These are phyloP conservation scores for Xylaria cubensis DNA, from an alignment of 495 filamentous ascomycete species.

Conservation along the genomic window DNA sequence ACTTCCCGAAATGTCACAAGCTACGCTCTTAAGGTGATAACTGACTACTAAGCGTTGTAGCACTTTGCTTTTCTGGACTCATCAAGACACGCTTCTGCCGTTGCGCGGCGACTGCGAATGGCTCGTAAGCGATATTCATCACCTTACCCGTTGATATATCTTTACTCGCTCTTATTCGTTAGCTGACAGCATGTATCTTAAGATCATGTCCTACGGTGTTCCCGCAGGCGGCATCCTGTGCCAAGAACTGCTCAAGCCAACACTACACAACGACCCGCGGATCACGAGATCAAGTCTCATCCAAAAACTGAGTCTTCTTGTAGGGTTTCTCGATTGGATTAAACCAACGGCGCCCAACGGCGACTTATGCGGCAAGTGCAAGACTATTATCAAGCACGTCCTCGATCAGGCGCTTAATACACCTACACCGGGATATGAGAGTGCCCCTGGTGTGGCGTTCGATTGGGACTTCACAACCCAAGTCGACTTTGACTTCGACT, in stretches of 20 bases:
- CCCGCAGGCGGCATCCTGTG: slow-evolving; percentile 65
- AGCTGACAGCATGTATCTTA: background rate
- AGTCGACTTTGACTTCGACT: slow-evolving; percentile 42
- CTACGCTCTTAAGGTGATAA: background rate
- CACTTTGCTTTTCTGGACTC: slow-evolving; percentile 54
- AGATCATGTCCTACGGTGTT: slow-evolving; percentile 62
- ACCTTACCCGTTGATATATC: background rate
- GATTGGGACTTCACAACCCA: slow-evolving; percentile 36
- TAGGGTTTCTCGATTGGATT: slow-evolving; percentile 64
- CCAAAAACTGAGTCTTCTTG: slow-evolving; percentile 68
- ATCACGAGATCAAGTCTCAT: slow-evolving; percentile 65
- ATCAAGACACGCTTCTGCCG: slow-evolving; percentile 55
- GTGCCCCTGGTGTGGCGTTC: slow-evolving; percentile 27
- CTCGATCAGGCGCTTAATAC: slow-evolving; percentile 54
- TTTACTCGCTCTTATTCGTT: background rate
- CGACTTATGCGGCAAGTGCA: slow-evolving; percentile 55
- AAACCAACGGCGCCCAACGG: slow-evolving; percentile 62
- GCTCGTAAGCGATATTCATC: slow-evolving; percentile 52
- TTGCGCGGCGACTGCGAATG: slow-evolving; percentile 62
- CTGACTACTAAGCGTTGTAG: slow-evolving; percentile 27
- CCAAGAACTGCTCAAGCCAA: slow-evolving; percentile 66
- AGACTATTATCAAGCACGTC: slow-evolving; percentile 51
- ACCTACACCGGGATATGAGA: slow-evolving; percentile 29
- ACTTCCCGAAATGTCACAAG: background rate
- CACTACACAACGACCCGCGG: slow-evolving; percentile 46